These are phyloP conservation scores for Margaritispora aquatica DNA, from an alignment of 495 filamentous ascomycete genomes.

Conservation along the genomic window DNA sequence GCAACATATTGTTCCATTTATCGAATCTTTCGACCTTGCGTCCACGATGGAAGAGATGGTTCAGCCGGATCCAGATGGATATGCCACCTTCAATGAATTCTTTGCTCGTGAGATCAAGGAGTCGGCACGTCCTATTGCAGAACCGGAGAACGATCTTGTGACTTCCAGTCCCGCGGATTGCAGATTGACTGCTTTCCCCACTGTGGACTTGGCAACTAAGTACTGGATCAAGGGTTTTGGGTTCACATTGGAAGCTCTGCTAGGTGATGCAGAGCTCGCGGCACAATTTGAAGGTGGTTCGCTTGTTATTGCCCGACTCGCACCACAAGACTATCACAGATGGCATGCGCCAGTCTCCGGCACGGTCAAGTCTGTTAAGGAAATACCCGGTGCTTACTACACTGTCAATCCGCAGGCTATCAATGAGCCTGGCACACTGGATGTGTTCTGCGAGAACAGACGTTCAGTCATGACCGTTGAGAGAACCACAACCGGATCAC, in stretches of 20 bases:
- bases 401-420: slow-evolving; percentile 35
- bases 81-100: slow-evolving; percentile 38
- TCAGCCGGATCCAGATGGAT: slow-evolving; percentile 29
- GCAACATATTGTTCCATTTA: slow-evolving; percentile 36
- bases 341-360: slow-evolving; percentile 40
- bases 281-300: slow-evolving; percentile 32
- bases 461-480: slow-evolving; percentile 33
- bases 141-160: slow-evolving; percentile 25
- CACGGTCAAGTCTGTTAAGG: slow-evolving; percentile 25
- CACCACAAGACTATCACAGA: slow-evolving; percentile 42
- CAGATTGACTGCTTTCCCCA: slow-evolving; percentile 31
- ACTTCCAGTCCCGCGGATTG: slow-evolving; percentile 37
- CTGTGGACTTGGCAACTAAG: slow-evolving; percentile 30
- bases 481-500: slow-evolving; percentile 26
- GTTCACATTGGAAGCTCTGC: slow-evolving; percentile 35
- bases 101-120: slow-evolving; percentile 36
- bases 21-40: slow-evolving; percentile 31
- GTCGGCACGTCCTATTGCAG: slow-evolving; percentile 31
- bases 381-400: slow-evolving; percentile 31
- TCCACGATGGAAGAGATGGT: slow-evolving; percentile 27
- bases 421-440: slow-evolving; percentile 34
- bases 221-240: slow-evolving; percentile 41
- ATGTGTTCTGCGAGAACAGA: slow-evolving; percentile 39
- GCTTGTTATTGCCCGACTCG: slow-evolving; percentile 36
- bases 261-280: slow-evolving; percentile 30